Percentiles rank a stretch among this genome's conserved stretches.
These are phyloP conservation scores for Psilocybe subaeruginosa DNA, from an alignment of 768 basidiomycete genomes.

Conservation along the genomic window DNA sequence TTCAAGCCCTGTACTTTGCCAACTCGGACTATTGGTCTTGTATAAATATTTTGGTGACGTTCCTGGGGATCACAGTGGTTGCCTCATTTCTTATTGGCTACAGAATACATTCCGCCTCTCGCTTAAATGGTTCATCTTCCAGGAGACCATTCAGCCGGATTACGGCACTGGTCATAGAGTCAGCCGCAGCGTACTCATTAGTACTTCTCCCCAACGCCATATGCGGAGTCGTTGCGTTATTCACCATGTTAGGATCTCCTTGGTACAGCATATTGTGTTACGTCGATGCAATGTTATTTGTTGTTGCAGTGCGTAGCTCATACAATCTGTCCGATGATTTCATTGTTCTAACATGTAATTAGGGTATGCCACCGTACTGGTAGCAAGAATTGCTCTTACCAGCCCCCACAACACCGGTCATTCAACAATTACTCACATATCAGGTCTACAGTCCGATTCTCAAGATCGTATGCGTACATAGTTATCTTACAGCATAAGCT, in stretches of 20 bases:
- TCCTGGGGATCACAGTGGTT: background rate
- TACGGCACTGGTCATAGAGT: background rate
- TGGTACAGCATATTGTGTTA: background rate
- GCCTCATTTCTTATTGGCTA: slow-evolving; percentile 1
- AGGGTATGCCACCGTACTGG: background rate
- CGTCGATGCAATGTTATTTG: background rate
- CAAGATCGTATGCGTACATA: too few species aligned
- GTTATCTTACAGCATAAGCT: too few species aligned
- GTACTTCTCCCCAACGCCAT: background rate
- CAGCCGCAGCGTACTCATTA: slow-evolving; percentile 3
- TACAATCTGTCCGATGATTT: background rate
- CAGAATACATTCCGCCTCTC: background rate
- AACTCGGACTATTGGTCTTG: too few species aligned
- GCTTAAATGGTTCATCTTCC: background rate
- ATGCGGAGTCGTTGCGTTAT: background rate
- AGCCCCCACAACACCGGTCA: background rate
- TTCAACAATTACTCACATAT: background rate
- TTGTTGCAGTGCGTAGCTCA: background rate
- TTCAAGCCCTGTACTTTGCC: too few species aligned
- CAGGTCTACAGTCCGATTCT: background rate
- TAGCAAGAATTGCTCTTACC: background rate
- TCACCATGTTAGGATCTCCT: background rate
- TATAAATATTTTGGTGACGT: too few species aligned
- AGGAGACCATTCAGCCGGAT: background rate
- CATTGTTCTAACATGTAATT: background rate